Evolutionary conservation across 2,329 filamentous ascomycete genomes (phyloP), one percentile per base, ranked within the genome.

Genomic region (Diaporthe longicolla): DNA sequence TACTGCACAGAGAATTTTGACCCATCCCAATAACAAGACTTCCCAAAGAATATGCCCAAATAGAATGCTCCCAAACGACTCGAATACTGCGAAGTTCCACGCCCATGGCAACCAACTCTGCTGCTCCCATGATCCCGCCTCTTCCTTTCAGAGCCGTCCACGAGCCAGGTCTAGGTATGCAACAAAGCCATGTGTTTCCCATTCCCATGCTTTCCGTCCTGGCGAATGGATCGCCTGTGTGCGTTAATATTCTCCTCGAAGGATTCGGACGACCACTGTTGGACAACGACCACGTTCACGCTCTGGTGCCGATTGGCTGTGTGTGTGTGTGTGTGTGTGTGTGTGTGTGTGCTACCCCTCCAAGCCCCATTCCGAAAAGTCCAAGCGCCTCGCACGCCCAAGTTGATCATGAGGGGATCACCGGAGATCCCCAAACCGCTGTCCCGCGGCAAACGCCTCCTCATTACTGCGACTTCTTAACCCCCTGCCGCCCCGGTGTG

Each of bases 141-240:
- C 48, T 26, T 5, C 26, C 69, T 17, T 40, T 21, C 35, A 43
- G 29, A 35, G 50, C 35, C 55, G 55, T 63, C 70, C 57, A 26
- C 59, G 57, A 54, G 70, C 45, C 70, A 45, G 35, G 58, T 45
- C 70, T 61, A 63, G 69, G 70, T 54, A 55, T 71, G 69, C 70
- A 71, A 54, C 29, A 19, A 52, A 26, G 35, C 57, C 43, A 15
- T 54, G 19, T 63, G 57, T 63, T 63, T 63, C 43, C 68, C 32
- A 29, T 26, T 54, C 45, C n/a, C 48, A 68, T 68, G 63, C 63
- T 68, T 68, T 40, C 63, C 63, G 35, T 54, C 63, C 63, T 54
- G 63, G 63, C 63, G 48, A 68, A 40, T 32, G 24, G 63, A 19
- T 54, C 63, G 48, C 63, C 45, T 32, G 63, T 68, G 63, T 68